Conservation (phyloP, 345 rosid genomes). For the Sonneratia alba region DNA sequence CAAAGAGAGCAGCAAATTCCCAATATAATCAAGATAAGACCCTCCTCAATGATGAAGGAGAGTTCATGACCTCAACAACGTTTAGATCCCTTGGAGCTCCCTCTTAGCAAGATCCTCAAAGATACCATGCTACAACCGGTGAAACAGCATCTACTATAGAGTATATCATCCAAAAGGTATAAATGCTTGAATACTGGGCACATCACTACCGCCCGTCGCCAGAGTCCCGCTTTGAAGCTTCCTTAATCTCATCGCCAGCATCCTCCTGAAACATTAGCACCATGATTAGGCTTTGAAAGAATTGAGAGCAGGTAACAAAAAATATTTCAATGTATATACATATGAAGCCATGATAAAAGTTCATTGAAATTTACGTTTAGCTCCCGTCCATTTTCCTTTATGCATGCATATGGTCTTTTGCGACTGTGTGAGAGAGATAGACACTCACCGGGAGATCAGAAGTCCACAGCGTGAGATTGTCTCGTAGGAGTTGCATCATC, state of each 20-base stretch:
- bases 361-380: background rate
- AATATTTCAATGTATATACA: background rate
- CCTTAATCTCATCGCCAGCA: conserved; percentile 81
- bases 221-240: conserved; percentile 58
- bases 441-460: conserved; percentile 69
- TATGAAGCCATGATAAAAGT: background rate
- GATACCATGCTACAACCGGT: conserved; percentile 26
- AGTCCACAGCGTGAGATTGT: conserved; percentile 95
- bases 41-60: background rate
- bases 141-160: conserved; percentile 24
- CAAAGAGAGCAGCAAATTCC: background rate
- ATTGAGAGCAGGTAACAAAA: background rate
- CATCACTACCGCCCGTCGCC: conserved; percentile 47
- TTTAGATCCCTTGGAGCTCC: background rate
- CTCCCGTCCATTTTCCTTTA: no score
- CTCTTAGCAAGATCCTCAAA: conserved; percentile 4
- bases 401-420: no score
- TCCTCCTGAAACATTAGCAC: conserved; percentile 27
- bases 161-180: conserved; percentile 21
- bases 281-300: background rate
- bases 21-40: background rate
- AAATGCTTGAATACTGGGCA: conserved; percentile 17
- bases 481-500: conserved; percentile 98
- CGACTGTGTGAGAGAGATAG: background rate
- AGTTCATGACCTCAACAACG: background rate